Evolutionary conservation across 805 yeast genomes (phyloP).

Genomic region (Lipomyces kockii): DNA sequence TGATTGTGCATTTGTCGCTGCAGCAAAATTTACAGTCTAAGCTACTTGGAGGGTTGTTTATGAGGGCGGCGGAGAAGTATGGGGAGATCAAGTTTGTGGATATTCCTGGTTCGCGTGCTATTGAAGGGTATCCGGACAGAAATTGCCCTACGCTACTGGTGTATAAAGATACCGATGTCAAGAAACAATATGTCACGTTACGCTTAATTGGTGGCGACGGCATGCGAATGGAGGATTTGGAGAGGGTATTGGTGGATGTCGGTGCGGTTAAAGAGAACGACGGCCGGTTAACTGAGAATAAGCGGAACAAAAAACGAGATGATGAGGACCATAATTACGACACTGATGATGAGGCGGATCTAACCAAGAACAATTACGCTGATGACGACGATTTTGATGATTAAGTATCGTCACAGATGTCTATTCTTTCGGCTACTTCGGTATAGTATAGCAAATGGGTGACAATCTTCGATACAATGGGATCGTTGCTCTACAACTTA

Average conservation of each 20-base stretch:
- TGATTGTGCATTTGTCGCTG: constrained; percentile 76
- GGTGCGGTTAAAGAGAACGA: constrained; percentile 72
- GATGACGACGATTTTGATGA: constrained; percentile 14
- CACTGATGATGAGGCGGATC: constrained; percentile 15
- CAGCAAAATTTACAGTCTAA: constrained; percentile 60
- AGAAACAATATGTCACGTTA: constrained; percentile 80
- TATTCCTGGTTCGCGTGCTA: constrained; percentile 87
- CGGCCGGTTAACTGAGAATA: constrained; percentile 59
- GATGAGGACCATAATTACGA: constrained; percentile 27
- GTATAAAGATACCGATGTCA: constrained; percentile 76
- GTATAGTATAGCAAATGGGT: not conserved
- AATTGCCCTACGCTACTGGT: constrained; percentile 91
- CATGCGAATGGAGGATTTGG: constrained; percentile 70
- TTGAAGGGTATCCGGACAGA: constrained; percentile 86
- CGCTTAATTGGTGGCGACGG: constrained; percentile 84
- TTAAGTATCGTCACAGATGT: not conserved
- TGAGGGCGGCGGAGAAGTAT: constrained; percentile 64
- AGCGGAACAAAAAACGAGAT: not conserved
- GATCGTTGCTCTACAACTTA: not conserved
- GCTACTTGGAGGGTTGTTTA: constrained; percentile 63
- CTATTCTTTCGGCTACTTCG: not conserved
- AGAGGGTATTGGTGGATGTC: constrained; percentile 66
- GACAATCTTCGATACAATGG: not conserved
- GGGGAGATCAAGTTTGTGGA: constrained; percentile 89
- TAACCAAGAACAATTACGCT: not conserved